phyloP scores from a whole-genome alignment of 163 green algal genomes.

The Volvox carteri region DNA sequence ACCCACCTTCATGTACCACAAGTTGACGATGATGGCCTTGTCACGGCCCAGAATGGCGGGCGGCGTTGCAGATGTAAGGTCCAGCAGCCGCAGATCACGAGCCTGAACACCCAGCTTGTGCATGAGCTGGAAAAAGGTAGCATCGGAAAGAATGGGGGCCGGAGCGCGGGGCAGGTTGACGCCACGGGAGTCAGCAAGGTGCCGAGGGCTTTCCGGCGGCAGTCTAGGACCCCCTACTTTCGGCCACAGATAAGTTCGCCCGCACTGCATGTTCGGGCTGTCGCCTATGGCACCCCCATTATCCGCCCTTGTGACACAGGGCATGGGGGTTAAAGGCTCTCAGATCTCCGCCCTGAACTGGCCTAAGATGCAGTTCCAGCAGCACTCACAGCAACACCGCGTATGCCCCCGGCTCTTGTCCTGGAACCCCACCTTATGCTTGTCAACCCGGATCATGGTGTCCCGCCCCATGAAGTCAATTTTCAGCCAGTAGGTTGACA shows the following conservation, averaged over 20 bases:
- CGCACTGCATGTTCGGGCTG: too few species aligned
- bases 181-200: too few species aligned
- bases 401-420: too few species aligned
- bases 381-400: too few species aligned
- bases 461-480: slow-evolving; percentile 61
- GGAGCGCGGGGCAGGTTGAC: background rate
- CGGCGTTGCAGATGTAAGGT: slow-evolving; percentile 71
- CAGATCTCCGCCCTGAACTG: too few species aligned
- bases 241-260: too few species aligned
- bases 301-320: too few species aligned
- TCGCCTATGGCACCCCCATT: too few species aligned
- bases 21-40: slow-evolving; percentile 89
- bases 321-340: too few species aligned
- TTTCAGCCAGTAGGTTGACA: slow-evolving; percentile 53
- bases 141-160: background rate
- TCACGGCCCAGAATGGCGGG: slow-evolving; percentile 91
- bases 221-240: too few species aligned
- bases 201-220: too few species aligned
- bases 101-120: slow-evolving; percentile 77
- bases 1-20: slow-evolving; percentile 90
- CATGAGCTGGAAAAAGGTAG: slow-evolving; percentile 52
- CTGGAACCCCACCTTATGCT: slow-evolving; percentile 57
- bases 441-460: slow-evolving; percentile 66
- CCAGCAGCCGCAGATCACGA: slow-evolving; percentile 77
- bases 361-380: too few species aligned